Evolutionary conservation across 495 filamentous ascomycete species (phyloP).

Genomic region (Corynascus novoguineensis): DNA sequence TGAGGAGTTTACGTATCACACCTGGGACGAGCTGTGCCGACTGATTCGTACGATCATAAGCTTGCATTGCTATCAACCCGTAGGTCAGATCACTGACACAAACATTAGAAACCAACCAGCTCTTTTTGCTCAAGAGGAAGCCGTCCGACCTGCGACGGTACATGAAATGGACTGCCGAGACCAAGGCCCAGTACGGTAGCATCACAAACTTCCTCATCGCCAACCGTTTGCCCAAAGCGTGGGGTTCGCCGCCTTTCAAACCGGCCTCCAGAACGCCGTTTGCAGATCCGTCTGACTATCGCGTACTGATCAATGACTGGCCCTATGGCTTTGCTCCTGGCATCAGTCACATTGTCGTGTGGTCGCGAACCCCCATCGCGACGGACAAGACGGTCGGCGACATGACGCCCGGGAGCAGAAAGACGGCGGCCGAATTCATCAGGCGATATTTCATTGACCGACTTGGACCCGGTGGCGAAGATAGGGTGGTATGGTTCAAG

Average conservation of each 20-base stretch:
- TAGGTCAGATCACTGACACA: slow-evolving; percentile 11
- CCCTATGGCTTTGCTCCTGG: slow-evolving; percentile 71
- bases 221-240: slow-evolving; percentile 58
- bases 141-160: slow-evolving; percentile 82
- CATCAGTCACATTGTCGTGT: slow-evolving; percentile 68
- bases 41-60: slow-evolving; percentile 56
- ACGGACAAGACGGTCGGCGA: slow-evolving; percentile 58
- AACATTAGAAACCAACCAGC: slow-evolving; percentile 56
- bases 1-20: slow-evolving; percentile 61
- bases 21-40: slow-evolving; percentile 61
- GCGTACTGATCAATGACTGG: slow-evolving; percentile 84
- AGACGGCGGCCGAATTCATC: slow-evolving; percentile 61
- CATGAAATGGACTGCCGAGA: slow-evolving; percentile 67
- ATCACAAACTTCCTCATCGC: slow-evolving; percentile 72
- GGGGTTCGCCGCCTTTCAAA: slow-evolving; percentile 54
- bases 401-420: slow-evolving; percentile 61
- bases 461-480: slow-evolving; percentile 45
- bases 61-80: not conserved
- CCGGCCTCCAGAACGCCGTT: slow-evolving; percentile 57
- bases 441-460: slow-evolving; percentile 56
- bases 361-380: slow-evolving; percentile 54
- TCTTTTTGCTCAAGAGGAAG: slow-evolving; percentile 69
- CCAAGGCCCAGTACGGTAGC: slow-evolving; percentile 65
- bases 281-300: slow-evolving; percentile 62
- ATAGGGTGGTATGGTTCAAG: slow-evolving; percentile 84